These are phyloP conservation scores for Penicillium sp. DNA, from an alignment of 2,329 filamentous ascomycete species.

Conservation along the genomic window DNA sequence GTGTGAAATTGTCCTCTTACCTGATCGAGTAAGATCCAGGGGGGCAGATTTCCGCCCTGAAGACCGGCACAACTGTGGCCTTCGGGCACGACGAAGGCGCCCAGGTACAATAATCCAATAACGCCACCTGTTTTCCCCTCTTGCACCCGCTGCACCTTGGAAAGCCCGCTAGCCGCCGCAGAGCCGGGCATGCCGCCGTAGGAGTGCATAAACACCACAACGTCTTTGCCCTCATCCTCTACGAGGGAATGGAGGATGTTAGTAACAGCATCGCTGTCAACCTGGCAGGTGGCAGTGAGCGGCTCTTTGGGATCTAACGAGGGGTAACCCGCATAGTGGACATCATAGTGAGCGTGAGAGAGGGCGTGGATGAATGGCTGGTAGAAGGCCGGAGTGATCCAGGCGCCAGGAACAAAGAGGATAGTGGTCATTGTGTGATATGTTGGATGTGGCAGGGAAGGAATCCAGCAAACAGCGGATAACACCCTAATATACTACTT, in stretches of 20 bases:
- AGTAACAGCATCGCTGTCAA: conserved; percentile 35
- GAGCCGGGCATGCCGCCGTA: not conserved
- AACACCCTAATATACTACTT: not conserved
- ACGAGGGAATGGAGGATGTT: not conserved
- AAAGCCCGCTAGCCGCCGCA: not conserved
- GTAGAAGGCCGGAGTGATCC: conserved; percentile 38
- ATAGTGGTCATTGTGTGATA: conserved; percentile 23
- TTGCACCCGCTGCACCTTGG: not conserved
- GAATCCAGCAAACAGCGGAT: not conserved
- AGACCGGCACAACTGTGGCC: conserved; percentile 26
- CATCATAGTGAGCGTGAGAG: conserved; percentile 29
- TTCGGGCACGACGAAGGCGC: conserved; percentile 39
- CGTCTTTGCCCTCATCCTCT: not conserved
- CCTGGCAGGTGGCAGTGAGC: conserved; percentile 27
- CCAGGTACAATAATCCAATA: conserved; percentile 31
- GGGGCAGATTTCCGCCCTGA: conserved; percentile 23
- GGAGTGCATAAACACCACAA: not conserved
- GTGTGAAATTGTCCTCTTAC: conserved; percentile 2
- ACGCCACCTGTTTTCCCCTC: conserved; percentile 9
- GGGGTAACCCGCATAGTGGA: conserved; percentile 28
- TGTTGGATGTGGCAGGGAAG: not conserved
- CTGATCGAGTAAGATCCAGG: conserved; percentile 26
- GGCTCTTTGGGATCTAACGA: conserved; percentile 28
- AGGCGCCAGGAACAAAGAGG: conserved; percentile 45
- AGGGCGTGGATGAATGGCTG: conserved; percentile 32